These are phyloP conservation scores for Colletotrichum abscissum DNA, from an alignment of 2,329 filamentous ascomycete genomes.

Conservation along the genomic window DNA sequence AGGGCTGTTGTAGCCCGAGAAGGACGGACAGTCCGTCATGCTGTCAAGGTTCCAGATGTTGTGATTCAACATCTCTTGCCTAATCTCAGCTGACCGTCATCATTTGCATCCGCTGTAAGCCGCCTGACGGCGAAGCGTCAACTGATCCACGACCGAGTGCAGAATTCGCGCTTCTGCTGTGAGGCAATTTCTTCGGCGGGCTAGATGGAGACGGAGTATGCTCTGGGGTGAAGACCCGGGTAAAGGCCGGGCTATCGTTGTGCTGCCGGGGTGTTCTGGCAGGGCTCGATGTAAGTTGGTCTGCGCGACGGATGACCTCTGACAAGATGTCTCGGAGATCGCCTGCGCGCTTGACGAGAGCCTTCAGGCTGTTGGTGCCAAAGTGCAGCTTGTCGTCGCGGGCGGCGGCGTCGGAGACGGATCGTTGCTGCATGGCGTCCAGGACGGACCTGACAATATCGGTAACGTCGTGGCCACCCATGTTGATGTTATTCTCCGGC, in stretches of 20 bases:
- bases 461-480: slow-evolving; percentile 50
- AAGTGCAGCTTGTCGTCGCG: slow-evolving; percentile 70
- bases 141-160: slow-evolving; percentile 61
- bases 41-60: neutral
- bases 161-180: slow-evolving; percentile 66
- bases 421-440: slow-evolving; percentile 70
- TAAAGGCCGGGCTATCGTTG: slow-evolving; percentile 73
- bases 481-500: slow-evolving; percentile 49
- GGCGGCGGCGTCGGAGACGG: slow-evolving; percentile 52
- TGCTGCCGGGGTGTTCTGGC: slow-evolving; percentile 60
- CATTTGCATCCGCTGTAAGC: slow-evolving; percentile 69
- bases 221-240: slow-evolving; percentile 67
- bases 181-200: slow-evolving; percentile 61
- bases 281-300: slow-evolving; percentile 68
- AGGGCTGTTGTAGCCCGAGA: slow-evolving; percentile 11
- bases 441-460: slow-evolving; percentile 71
- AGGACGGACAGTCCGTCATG: neutral
- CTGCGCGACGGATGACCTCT: slow-evolving; percentile 68
- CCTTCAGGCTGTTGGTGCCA: slow-evolving; percentile 75
- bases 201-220: slow-evolving; percentile 65
- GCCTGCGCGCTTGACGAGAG: slow-evolving; percentile 71
- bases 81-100: slow-evolving; percentile 68
- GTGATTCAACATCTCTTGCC: neutral
- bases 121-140: slow-evolving; percentile 63
- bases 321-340: slow-evolving; percentile 69